Evolutionary conservation across 306 rosid species (phyloP).

Genomic region (Acacia crassicarpa): DNA sequence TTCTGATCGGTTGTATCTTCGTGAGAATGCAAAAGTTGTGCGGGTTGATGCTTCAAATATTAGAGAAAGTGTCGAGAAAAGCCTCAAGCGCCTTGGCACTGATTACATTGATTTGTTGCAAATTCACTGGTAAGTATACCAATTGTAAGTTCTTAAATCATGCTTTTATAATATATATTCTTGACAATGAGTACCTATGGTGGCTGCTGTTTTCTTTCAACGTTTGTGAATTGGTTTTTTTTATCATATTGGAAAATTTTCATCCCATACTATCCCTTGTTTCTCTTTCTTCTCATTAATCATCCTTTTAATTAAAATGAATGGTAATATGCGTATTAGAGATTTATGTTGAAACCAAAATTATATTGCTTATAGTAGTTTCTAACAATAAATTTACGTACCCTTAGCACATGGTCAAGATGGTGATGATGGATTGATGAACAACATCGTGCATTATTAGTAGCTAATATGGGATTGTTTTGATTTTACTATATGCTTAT

Average conservation of each 20-base stretch:
- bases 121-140: constrained; percentile 81
- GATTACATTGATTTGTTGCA: constrained; percentile 93
- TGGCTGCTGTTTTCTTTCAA: not conserved
- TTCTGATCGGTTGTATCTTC: constrained; percentile 68
- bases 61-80: constrained; percentile 91
- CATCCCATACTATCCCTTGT: not conserved
- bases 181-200: not conserved
- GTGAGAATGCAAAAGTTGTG: constrained; percentile 64
- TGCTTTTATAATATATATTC: not conserved
- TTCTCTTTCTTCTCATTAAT: not conserved
- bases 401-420: not conserved
- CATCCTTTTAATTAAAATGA: not conserved
- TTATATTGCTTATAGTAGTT: not conserved
- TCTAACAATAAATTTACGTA: not conserved
- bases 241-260: not conserved
- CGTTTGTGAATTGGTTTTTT: not conserved
- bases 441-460: not conserved
- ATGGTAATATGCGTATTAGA: not conserved
- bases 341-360: not conserved
- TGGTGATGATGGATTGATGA: no score
- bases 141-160: not conserved
- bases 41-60: constrained; percentile 86
- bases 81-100: constrained; percentile 85
- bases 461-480: no score
- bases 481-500: not conserved